Conservation (phyloP, 805 yeast species). For the Yamadazyma nakazawae region DNA sequence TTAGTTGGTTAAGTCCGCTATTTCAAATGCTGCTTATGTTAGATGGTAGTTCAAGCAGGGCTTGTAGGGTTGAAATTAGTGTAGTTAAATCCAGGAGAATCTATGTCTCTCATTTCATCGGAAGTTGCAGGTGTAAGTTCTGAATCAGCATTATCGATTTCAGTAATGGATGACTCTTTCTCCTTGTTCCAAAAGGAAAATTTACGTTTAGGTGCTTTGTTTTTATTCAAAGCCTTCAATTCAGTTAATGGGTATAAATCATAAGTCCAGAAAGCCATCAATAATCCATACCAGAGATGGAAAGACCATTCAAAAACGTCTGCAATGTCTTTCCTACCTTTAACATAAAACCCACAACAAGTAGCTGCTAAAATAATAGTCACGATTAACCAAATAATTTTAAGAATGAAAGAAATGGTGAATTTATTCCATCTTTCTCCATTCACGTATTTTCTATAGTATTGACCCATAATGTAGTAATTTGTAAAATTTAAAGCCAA, state of each 20-base stretch:
- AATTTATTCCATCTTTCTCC: constrained; percentile 28
- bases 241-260: constrained; percentile 28
- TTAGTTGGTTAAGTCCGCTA: constrained; percentile 1
- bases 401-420: constrained; percentile 24
- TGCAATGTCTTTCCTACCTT: constrained; percentile 15
- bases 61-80: constrained; percentile 10
- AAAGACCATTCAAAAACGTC: constrained; percentile 25
- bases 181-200: constrained; percentile 14
- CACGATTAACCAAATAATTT: constrained; percentile 22
- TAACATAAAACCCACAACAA: constrained; percentile 22
- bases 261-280: constrained; percentile 27
- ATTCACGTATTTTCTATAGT: constrained; percentile 25
- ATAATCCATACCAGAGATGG: constrained; percentile 26
- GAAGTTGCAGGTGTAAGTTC: constrained; percentile 10
- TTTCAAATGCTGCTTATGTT: not conserved
- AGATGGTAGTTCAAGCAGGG: constrained; percentile 1
- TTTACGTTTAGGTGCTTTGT: constrained; percentile 5
- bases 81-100: constrained; percentile 13
- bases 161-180: constrained; percentile 6
- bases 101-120: constrained; percentile 9
- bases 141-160: constrained; percentile 11
- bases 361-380: constrained; percentile 20
- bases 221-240: constrained; percentile 13
- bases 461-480: constrained; percentile 29
- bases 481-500: constrained; percentile 25